Evolutionary conservation across 75 land plant species (phyloP), one percentile per base, ranked within the genome.

Genomic region (Adiantum capillusveneris): DNA sequence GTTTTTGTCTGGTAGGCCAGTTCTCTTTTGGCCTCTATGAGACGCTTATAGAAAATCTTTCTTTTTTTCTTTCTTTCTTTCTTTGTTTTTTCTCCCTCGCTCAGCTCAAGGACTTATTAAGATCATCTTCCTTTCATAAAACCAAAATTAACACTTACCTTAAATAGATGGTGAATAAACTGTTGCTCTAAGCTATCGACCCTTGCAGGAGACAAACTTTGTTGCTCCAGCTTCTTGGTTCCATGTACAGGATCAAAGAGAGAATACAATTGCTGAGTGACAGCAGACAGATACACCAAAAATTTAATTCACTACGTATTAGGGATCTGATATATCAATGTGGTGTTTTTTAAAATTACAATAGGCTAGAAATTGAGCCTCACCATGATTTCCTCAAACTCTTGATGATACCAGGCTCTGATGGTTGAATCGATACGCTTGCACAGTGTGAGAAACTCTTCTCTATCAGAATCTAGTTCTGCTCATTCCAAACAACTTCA

Each of bases 321-420:
- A 5, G 37, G 9, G 37, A 9, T 9, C 9, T 3, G 3, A 9
- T 5, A 9, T 34, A 34, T 34, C 3, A 5, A 34, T 34, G 3
- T 34, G 37, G 9, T 3, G 9, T 34, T 34, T 9, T 34, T 34
- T 9, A 9, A 41, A 41, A 9, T 46, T 46, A 6, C 50, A 6
- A 18, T 46, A 18, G 3, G 50, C 2, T n/a, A 17, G 14, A 46
- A 3, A 3, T 46, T 14, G 6, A 6, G 14, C 50, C 5, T 72
- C 75, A 91, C 97, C 84, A 84, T 81, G 44, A 92, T 42, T 62
- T 92, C 97, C 66, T 93, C 95, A 73, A 93, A 93, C 44, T 93
- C 82, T 11, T 79, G 50, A 66, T 79, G 65, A 66, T 85, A 88
- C 98, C 95, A 93, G 21, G 98, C 90, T 49, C 98, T 87, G 59